phyloP scores from a whole-genome alignment of 2,329 filamentous ascomycete species.

The Penicillium sp. region DNA sequence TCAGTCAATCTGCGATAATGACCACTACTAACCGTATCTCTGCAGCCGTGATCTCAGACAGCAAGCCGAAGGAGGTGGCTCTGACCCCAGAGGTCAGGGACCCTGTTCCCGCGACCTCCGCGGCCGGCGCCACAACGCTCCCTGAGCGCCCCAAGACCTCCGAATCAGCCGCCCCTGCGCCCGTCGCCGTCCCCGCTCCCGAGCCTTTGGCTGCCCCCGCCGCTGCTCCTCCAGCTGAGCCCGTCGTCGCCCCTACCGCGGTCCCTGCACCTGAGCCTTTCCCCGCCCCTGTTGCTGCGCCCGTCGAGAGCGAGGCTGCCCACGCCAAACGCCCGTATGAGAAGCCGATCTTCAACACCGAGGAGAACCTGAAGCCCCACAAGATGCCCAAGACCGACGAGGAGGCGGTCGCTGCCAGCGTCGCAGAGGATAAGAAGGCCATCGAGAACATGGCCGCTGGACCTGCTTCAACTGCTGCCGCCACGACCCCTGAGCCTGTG shows the following conservation, averaged over 20 bases:
- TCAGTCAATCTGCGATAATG: background rate
- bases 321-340: conserved; percentile 39
- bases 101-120: conserved; percentile 16
- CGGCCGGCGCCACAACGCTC: conserved; percentile 11
- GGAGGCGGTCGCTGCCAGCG: conserved; percentile 18
- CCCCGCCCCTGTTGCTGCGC: conserved; percentile 8
- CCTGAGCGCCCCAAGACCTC: conserved; percentile 17
- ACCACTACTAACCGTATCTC: background rate
- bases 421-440: conserved; percentile 17
- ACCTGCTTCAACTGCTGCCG: conserved; percentile 22
- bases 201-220: background rate
- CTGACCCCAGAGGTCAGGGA: conserved; percentile 19
- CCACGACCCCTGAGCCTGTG: conserved; percentile 20
- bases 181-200: background rate
- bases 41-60: conserved; percentile 23
- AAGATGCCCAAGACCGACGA: conserved; percentile 38
- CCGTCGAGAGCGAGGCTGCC: conserved; percentile 19
- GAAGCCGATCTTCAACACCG: conserved; percentile 31
- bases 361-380: conserved; percentile 29
- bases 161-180: conserved; percentile 4
- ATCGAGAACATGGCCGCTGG: conserved; percentile 19
- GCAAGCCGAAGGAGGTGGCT: conserved; percentile 18
- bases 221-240: no score
- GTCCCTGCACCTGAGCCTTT: conserved; percentile 1
- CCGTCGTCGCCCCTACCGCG: no score